A percentile compares a stretch with the other conserved stretches of the same genome.
Conservation (phyloP, 768 basidiomycete species). For the Piloderma croceum region DNA sequence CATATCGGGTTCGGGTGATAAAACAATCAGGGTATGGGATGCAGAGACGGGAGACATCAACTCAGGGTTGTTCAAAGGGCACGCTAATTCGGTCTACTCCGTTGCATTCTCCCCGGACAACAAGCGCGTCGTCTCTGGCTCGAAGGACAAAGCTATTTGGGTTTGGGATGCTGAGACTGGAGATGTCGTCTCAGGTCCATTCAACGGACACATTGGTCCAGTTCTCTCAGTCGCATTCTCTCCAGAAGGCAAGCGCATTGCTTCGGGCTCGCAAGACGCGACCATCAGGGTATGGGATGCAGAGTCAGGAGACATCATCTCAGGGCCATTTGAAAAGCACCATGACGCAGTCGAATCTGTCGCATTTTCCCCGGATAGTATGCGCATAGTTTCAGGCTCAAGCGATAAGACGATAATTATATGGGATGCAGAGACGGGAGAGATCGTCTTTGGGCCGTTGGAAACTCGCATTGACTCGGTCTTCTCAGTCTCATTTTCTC, state of each 20-base stretch:
- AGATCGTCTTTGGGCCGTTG: conserved; percentile 7
- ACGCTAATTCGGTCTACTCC: conserved; percentile 16
- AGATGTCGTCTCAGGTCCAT: conserved; percentile 20
- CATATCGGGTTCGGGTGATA: too few species aligned
- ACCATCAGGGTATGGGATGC: conserved; percentile 14
- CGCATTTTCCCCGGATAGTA: conserved; percentile 45
- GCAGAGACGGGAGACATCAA: too few species aligned
- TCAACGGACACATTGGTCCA: background rate
- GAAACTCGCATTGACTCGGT: conserved; percentile 14
- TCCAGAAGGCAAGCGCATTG: conserved; percentile 36
- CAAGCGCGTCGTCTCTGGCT: conserved; percentile 36
- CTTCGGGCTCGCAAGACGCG: conserved; percentile 17
- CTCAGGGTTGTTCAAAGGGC: too few species aligned
- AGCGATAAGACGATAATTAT: conserved; percentile 49
- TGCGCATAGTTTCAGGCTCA: conserved; percentile 44
- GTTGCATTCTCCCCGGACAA: conserved; percentile 41
- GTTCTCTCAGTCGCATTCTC: conserved; percentile 35
- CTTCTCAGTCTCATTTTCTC: conserved; percentile 17
- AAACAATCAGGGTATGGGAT: too few species aligned
- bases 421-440: conserved; percentile 44
- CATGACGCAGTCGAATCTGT: conserved; percentile 21
- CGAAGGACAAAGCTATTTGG: conserved; percentile 22
- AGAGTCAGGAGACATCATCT: conserved; percentile 4
- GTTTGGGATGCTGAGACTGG: conserved; percentile 8
- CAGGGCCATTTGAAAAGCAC: conserved; percentile 13